Evolutionary conservation across 2,329 filamentous ascomycete genomes (phyloP).

Genomic region (Sporothrix inflata): DNA sequence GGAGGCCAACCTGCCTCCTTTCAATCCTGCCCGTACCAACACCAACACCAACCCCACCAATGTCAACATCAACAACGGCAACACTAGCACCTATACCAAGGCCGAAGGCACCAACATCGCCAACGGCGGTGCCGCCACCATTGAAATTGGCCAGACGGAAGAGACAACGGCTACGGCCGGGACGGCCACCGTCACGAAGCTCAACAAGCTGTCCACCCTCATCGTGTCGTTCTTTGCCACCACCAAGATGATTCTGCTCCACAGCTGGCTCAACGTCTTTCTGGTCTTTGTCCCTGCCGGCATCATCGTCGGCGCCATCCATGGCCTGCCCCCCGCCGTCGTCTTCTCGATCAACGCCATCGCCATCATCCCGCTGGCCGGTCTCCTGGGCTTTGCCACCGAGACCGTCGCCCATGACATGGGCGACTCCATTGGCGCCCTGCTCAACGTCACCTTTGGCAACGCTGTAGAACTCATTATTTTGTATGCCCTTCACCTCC

Average conservation of each 20-base stretch:
- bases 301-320: slow-evolving; percentile 62
- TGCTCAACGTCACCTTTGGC: slow-evolving; percentile 90
- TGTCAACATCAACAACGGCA: slow-evolving; percentile 8
- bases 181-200: neutral
- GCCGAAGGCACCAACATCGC: neutral
- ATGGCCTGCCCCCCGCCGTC: slow-evolving; percentile 59
- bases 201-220: slow-evolving; percentile 39
- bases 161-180: slow-evolving; percentile 12
- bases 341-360: slow-evolving; percentile 76
- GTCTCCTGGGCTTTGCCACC: slow-evolving; percentile 71
- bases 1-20: slow-evolving; percentile 32
- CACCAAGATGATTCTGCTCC: slow-evolving; percentile 63
- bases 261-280: slow-evolving; percentile 78
- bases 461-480: slow-evolving; percentile 78
- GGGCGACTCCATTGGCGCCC: slow-evolving; percentile 81
- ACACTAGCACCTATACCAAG: neutral
- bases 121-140: neutral
- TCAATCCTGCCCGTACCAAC: neutral
- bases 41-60: neutral
- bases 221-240: slow-evolving; percentile 49
- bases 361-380: slow-evolving; percentile 75
- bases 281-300: slow-evolving; percentile 78
- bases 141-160: slow-evolving; percentile 4
- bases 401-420: slow-evolving; percentile 74
- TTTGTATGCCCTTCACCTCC: slow-evolving; percentile 52